Percentiles rank a stretch among this genome's conserved stretches.
phyloP scores from a whole-genome alignment of 1,284 basidiomycete genomes.

The Cystobasidium pallidum region DNA sequence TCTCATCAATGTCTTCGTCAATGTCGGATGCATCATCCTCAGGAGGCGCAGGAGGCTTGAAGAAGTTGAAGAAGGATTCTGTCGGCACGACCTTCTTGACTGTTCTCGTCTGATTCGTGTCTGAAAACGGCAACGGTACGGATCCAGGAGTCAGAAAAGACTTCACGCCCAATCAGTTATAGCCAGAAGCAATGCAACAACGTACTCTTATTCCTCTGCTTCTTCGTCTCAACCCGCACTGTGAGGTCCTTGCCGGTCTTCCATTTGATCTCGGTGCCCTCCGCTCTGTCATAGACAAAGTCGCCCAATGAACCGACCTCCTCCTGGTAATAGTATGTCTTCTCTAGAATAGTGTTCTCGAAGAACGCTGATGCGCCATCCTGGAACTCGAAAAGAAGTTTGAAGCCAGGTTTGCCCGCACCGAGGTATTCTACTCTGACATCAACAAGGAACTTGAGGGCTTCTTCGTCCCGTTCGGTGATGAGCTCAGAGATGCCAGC shows the following conservation, averaged over 20 bases:
- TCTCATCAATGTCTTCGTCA: constrained; percentile 88
- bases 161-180: background rate
- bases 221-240: constrained; percentile 97
- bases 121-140: constrained; percentile 58
- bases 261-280: constrained; percentile 76
- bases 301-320: constrained; percentile 78
- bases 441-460: constrained; percentile 69
- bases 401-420: constrained; percentile 77
- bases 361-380: constrained; percentile 79
- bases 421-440: constrained; percentile 68
- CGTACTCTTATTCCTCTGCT: constrained; percentile 97
- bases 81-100: constrained; percentile 84
- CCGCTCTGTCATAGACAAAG: constrained; percentile 82
- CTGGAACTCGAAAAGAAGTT: constrained; percentile 78
- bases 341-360: constrained; percentile 77
- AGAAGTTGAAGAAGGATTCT: constrained; percentile 98
- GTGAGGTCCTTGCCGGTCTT: constrained; percentile 98
- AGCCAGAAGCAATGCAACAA: constrained; percentile 45
- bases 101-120: constrained; percentile 88
- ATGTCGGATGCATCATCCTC: constrained; percentile 77
- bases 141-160: constrained; percentile 18
- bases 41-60: constrained; percentile 75
- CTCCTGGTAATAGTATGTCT: constrained; percentile 92
- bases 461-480: constrained; percentile 85
- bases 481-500: constrained; percentile 83